Evolutionary conservation across 495 filamentous ascomycete genomes (phyloP), one percentile per base, ranked within the genome.

Genomic region (Penicillium egyptiacum): DNA sequence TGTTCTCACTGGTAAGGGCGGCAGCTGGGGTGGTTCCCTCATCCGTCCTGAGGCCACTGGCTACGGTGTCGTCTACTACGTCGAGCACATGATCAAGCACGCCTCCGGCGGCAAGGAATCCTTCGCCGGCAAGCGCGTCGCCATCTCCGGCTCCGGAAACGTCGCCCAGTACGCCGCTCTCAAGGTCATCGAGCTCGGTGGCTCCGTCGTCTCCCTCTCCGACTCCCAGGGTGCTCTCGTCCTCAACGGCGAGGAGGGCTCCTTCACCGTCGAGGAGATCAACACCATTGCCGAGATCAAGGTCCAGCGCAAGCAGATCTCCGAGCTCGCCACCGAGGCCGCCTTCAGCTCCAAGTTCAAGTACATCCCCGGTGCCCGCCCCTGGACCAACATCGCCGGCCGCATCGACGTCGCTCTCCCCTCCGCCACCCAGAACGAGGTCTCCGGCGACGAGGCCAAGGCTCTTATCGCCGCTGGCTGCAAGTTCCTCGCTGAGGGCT

Each of bases 11-110:
- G 94, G 94, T 53, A 98, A 98, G 84, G 94, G 94, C 55, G 83
- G 84, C 65, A 83, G 72, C 76, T 98, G 91, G 91, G 94, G 94
- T 75, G 94, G 94, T 64, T 88, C 83, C 73, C 77, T 97, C 76
- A 98, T 98, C 79, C 84, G 94, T 60, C 94, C 94, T 58, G 94
- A 98, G 82, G 94, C 94, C 64, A 98, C 94, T 43, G 94, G 94
- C 49, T 98, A 90, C 75, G 94, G 94, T 75, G 86, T 98, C 58
- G 88, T 97, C 73, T 98, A 98, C 81, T 98, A 97, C 71, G 90
- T 96, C 72, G 80, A 88, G 61, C 92, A 96, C 82, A 98, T 98
- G 94, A 90, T 98, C 73, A 79, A 84, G 66, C 86, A 96, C 73
- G 90, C 88, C 63, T 81, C 84, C 23, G 78, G 79, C 56, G 91